phyloP scores from a whole-genome alignment of 805 yeast genomes.

The Kodamaea fukazawae region DNA sequence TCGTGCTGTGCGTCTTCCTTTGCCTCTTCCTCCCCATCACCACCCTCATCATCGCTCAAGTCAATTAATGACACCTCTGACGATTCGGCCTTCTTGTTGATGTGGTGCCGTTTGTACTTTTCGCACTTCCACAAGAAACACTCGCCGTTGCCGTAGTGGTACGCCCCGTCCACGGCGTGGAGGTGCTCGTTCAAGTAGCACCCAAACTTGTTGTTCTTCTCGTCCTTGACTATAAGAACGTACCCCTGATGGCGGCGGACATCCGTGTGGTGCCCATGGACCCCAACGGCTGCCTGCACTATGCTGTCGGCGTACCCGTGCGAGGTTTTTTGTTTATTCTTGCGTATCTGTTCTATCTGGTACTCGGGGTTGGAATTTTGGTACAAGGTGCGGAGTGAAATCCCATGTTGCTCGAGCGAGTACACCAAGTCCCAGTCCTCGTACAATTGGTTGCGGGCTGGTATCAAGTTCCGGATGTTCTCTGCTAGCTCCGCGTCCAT shows the following conservation, averaged over 20 bases:
- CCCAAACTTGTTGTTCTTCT: conserved; percentile 65
- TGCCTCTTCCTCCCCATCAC: not conserved
- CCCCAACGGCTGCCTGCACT: conserved; percentile 15
- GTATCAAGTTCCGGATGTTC: conserved; percentile 69
- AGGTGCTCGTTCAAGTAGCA: conserved; percentile 73
- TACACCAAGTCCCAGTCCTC: conserved; percentile 77
- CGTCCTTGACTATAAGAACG: conserved; percentile 68
- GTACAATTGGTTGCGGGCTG: conserved; percentile 73
- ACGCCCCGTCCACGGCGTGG: conserved; percentile 65
- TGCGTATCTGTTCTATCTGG: conserved; percentile 24
- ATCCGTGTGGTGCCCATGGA: conserved; percentile 9
- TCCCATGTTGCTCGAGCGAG: conserved; percentile 90
- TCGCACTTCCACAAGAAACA: conserved; percentile 88
- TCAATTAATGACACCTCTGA: not conserved
- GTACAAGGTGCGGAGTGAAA: conserved; percentile 79
- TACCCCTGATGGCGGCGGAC: conserved; percentile 57
- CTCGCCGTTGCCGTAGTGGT: conserved; percentile 92
- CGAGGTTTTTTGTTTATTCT: conserved; percentile 15
- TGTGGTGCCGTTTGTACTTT: conserved; percentile 26
- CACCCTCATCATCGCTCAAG: not conserved
- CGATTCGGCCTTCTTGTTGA: not conserved
- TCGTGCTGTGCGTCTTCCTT: not conserved
- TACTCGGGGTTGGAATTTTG: conserved; percentile 46
- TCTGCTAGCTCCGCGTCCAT: conserved; percentile 65
- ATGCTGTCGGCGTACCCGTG: conserved; percentile 37